Evolutionary conservation across 2,329 filamentous ascomycete species (phyloP).

Genomic region (Trichoderma endophyticum): DNA sequence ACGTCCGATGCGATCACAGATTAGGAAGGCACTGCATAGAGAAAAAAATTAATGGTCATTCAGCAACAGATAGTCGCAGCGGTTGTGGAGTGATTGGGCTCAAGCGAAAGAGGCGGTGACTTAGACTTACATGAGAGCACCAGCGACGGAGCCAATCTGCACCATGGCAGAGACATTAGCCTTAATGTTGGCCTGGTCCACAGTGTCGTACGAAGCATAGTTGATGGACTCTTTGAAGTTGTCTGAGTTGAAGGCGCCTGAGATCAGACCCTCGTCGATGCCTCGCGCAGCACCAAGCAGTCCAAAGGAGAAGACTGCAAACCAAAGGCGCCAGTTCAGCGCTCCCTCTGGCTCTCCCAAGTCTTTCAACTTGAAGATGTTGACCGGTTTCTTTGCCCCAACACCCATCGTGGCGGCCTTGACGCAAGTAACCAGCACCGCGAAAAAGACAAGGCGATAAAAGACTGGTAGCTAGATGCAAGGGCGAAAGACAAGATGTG

Average conservation of each 20-base stretch:
- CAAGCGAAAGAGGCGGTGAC: slow-evolving; percentile 16
- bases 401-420: slow-evolving; percentile 42
- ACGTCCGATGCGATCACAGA: slow-evolving; percentile 60
- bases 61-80: neutral
- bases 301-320: slow-evolving; percentile 69
- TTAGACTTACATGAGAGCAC: slow-evolving; percentile 55
- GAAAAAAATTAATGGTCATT: neutral
- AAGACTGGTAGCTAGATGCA: neutral
- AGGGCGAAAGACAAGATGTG: neutral
- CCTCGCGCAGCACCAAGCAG: slow-evolving; percentile 75
- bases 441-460: neutral
- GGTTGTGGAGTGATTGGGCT: slow-evolving; percentile 1
- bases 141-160: slow-evolving; percentile 71
- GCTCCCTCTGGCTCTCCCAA: slow-evolving; percentile 65
- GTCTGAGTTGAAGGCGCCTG: slow-evolving; percentile 65
- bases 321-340: slow-evolving; percentile 77
- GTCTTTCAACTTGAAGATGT: slow-evolving; percentile 62
- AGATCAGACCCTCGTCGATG: slow-evolving; percentile 77
- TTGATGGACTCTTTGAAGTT: slow-evolving; percentile 60
- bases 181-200: slow-evolving; percentile 64
- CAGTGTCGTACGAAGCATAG: slow-evolving; percentile 49
- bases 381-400: slow-evolving; percentile 54
- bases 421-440: neutral
- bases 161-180: slow-evolving; percentile 80
- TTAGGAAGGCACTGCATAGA: slow-evolving; percentile 50